A percentile compares a stretch with the other conserved stretches of the same genome.
Evolutionary conservation across 192 early-diverging fungal species (phyloP).

Genomic region (Umbelopsis isabellina): DNA sequence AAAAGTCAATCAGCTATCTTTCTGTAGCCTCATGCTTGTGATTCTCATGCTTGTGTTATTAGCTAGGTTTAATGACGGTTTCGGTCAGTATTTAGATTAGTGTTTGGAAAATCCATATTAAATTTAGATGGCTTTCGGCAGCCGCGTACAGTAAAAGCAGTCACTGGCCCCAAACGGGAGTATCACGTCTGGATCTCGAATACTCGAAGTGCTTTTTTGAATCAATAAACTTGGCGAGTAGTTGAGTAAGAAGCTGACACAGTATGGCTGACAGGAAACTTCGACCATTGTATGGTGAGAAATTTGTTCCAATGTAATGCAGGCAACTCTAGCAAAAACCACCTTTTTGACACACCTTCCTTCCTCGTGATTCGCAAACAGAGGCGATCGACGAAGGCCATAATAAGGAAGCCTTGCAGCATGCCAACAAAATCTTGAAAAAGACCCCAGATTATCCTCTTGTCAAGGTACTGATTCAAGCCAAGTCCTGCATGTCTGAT

Average conservation of each 20-base stretch:
- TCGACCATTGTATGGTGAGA: constrained; percentile 62
- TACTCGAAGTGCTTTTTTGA: too few species aligned
- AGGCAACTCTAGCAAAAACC: neutral
- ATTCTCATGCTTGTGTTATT: too few species aligned
- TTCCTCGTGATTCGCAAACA: constrained; percentile 2
- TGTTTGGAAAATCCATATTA: too few species aligned
- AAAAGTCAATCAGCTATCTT: too few species aligned
- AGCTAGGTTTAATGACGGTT: too few species aligned
- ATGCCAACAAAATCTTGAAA: constrained; percentile 71
- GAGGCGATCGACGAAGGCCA: constrained; percentile 70
- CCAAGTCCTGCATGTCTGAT: neutral
- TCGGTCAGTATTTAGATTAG: too few species aligned
- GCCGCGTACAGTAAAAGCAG: too few species aligned
- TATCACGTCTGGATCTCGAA: too few species aligned
- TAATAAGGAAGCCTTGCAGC: constrained; percentile 64
- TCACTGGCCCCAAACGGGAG: too few species aligned
- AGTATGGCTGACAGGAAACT: constrained; percentile 51
- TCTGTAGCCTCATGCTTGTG: too few species aligned
- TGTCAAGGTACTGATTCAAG: constrained; percentile 57
- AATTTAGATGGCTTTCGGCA: too few species aligned
- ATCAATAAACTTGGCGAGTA: too few species aligned
- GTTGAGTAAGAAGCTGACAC: constrained; percentile 21
- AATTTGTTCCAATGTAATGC: neutral
- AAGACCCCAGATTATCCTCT: constrained; percentile 66
- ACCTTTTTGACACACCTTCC: neutral